A percentile compares a stretch with the other conserved stretches of the same genome.
phyloP scores from a whole-genome alignment of 345 rosid species.

The Linum trigynum region DNA sequence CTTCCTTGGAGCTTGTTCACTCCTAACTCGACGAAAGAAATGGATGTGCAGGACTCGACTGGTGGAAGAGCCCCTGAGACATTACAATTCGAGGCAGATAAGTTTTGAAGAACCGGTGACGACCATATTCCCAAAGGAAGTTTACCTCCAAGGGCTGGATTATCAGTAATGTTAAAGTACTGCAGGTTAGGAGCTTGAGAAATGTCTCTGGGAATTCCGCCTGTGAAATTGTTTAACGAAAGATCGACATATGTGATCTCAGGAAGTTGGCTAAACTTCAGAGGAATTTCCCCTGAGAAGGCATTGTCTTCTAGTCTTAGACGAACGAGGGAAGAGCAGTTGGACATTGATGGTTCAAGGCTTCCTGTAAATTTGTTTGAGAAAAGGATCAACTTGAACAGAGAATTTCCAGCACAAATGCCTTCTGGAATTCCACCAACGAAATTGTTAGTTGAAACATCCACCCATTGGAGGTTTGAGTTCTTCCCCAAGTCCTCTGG shows the following conservation, averaged over 20 bases:
- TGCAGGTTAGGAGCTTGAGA: constrained; percentile 50
- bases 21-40: constrained; percentile 54
- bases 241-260: constrained; percentile 69
- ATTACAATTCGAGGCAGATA: constrained; percentile 66
- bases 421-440: constrained; percentile 63
- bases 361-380: constrained; percentile 61
- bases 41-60: constrained; percentile 47
- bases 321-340: constrained; percentile 73
- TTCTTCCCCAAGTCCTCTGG: constrained; percentile 64
- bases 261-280: constrained; percentile 46
- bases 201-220: constrained; percentile 57
- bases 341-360: constrained; percentile 57
- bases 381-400: constrained; percentile 65
- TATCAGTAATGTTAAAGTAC: constrained; percentile 66
- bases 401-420: constrained; percentile 64
- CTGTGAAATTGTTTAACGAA: constrained; percentile 64
- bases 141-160: constrained; percentile 52
- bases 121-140: constrained; percentile 58
- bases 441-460: constrained; percentile 77
- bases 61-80: constrained; percentile 56
- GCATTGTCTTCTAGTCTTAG: constrained; percentile 79
- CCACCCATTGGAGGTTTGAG: constrained; percentile 76
- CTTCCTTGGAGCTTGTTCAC: constrained; percentile 47
- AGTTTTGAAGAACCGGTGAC: constrained; percentile 54
- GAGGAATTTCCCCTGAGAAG: constrained; percentile 69